Evolutionary conservation across 2,329 filamentous ascomycete species (phyloP), one percentile per base, ranked within the genome.

Genomic region (Phialocephala subalpina): DNA sequence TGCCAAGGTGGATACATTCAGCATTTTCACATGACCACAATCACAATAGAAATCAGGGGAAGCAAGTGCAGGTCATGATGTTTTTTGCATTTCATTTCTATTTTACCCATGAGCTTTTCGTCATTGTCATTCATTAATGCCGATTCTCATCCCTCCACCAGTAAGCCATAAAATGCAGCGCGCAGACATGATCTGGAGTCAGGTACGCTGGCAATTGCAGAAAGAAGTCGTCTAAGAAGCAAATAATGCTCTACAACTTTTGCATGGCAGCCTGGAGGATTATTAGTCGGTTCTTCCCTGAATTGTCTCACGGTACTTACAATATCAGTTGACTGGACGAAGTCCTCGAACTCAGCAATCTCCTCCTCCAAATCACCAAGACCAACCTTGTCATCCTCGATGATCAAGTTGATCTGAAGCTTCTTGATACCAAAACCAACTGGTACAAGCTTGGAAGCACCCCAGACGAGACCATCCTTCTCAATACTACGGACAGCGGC

Each of bases 361-460:
- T 92, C 77, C 79, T 93, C 89, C 87, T 97, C 89, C 74, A 99
- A 90, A 70, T 97, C 95, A 75, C 91, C 88, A 72, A 92, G 81
- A 73, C 92, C 94, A 79, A 99, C 82, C 89, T 97, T 97, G 73
- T 98, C 95, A 80, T 99, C 96, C 87, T 98, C 96, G 72, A 98
- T 85, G 76, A 98, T 94, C 75, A 98, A 83, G 90, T 93, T 98
- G 86, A 33, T 53, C 88, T 98, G 95, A 71, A 99, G 90, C 89
- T 98, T 98, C 88, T 92, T 96, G 87, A 99, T 97, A 87, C 96
- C 96, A 87, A 93, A 99, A 78, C 94, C 95, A 76, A 99, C 90
- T 73, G 94, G 81, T 60, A 97, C 90, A 72, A 97, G 86, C 87
- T 96, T 92, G 81, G 92, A 94, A 72, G 86, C 89, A 89, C 95